phyloP scores from a whole-genome alignment of 2,329 filamentous ascomycete species.

The Xenoacremonium recifei region DNA sequence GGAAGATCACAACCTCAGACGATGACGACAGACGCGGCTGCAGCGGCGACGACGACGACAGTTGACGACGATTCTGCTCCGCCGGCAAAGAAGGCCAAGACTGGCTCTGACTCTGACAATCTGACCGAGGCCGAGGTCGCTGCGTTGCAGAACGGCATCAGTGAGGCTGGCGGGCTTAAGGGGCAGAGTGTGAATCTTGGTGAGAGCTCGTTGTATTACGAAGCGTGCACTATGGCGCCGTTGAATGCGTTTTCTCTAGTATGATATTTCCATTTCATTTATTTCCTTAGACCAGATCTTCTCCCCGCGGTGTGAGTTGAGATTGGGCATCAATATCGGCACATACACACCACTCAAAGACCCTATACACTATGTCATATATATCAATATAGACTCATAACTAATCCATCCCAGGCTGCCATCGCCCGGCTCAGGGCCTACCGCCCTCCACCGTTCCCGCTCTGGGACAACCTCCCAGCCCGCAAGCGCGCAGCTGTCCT shows the following conservation, averaged over 20 bases:
- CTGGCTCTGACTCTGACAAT: not conserved
- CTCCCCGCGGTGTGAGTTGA: too few relatives aligned
- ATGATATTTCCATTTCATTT: not conserved
- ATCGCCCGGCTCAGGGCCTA: slow-evolving; percentile 61
- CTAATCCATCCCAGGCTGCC: slow-evolving; percentile 54
- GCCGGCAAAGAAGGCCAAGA: too few relatives aligned
- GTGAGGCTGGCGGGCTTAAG: slow-evolving; percentile 14
- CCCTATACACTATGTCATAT: not conserved
- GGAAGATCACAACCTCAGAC: not conserved
- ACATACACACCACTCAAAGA: too few relatives aligned
- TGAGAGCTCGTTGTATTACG: slow-evolving; percentile 53
- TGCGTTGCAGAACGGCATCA: slow-evolving; percentile 19
- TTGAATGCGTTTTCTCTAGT: slow-evolving; percentile 52
- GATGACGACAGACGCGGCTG: slow-evolving; percentile 2
- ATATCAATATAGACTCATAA: slow-evolving; percentile 13
- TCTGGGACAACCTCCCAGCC: slow-evolving; percentile 61
- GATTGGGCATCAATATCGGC: too few relatives aligned
- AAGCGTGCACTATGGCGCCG: slow-evolving; percentile 56
- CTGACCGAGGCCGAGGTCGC: slow-evolving; percentile 18
- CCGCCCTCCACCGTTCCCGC: slow-evolving; percentile 57
- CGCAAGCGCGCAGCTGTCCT: slow-evolving; percentile 81
- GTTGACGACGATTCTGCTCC: too few relatives aligned
- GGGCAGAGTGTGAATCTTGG: slow-evolving; percentile 23
- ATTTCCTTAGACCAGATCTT: not conserved
- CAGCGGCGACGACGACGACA: not conserved